Percentiles rank a stretch among this genome's conserved stretches.
Conservation (phyloP, 139 green algal species). For the Chlorella sp. region DNA sequence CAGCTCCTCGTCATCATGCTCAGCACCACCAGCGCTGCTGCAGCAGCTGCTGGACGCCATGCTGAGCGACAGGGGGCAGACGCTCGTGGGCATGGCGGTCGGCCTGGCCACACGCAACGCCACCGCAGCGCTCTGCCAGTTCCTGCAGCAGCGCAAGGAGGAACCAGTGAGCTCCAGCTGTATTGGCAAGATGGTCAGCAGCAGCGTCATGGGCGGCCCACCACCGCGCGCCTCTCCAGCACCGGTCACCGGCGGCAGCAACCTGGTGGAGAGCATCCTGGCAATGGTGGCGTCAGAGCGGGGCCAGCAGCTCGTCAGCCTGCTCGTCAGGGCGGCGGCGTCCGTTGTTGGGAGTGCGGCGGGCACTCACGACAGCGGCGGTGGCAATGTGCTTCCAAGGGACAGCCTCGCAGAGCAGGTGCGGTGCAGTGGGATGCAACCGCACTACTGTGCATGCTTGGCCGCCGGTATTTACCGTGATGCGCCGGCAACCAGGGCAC, state of each 20-base stretch:
- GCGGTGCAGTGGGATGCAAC: no score
- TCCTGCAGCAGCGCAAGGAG: slow-evolving; percentile 14
- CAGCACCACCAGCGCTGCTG: slow-evolving; percentile 1
- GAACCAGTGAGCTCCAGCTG: neutral
- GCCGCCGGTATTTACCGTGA: no score
- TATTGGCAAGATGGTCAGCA: neutral
- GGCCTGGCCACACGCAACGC: slow-evolving; percentile 34
- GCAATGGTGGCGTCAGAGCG: slow-evolving; percentile 25
- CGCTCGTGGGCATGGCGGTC: slow-evolving; percentile 31
- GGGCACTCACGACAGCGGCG: slow-evolving; percentile 21
- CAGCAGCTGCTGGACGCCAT: slow-evolving; percentile 32
- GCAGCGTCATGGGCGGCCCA: neutral
- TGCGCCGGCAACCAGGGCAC: no score
- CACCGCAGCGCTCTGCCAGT: slow-evolving; percentile 25
- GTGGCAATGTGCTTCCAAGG: slow-evolving; percentile 29
- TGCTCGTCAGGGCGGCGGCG: slow-evolving; percentile 34
- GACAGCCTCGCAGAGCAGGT: slow-evolving; percentile 17
- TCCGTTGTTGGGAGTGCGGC: slow-evolving; percentile 26
- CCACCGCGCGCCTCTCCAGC: no score
- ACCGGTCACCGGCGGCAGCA: no score
- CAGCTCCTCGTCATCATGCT: neutral
- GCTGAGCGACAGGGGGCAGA: slow-evolving; percentile 26
- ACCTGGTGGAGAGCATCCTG: slow-evolving; percentile 12
- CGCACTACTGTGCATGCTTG: no score
- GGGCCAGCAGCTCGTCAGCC: slow-evolving; percentile 20